Percentiles rank a stretch among this genome's conserved stretches.
These are phyloP conservation scores for Pleurotus pulmonarius DNA, from an alignment of 768 basidiomycete genomes.

Conservation along the genomic window DNA sequence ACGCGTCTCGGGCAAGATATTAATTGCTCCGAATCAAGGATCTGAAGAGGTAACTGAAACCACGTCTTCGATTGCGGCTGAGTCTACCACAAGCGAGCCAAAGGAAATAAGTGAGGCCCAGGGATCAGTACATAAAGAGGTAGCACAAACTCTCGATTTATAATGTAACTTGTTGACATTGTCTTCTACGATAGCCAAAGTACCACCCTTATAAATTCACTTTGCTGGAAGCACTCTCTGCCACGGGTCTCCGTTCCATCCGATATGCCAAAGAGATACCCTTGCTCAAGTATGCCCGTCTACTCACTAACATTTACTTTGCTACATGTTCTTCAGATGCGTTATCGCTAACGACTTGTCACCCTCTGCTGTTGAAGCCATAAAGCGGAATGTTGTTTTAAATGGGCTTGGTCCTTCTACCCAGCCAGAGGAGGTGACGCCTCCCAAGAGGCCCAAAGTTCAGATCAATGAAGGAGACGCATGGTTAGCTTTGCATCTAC, in stretches of 20 bases:
- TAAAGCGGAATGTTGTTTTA: slow-evolving; percentile 78
- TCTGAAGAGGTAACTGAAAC: background rate
- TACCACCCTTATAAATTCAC: slow-evolving; percentile 66
- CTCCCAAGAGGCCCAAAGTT: slow-evolving; percentile 46
- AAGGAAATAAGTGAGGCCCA: background rate
- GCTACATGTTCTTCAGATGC: slow-evolving; percentile 46
- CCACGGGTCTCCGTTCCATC: slow-evolving; percentile 92
- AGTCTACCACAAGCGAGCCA: background rate
- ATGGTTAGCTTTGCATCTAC: slow-evolving; percentile 48
- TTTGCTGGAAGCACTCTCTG: slow-evolving; percentile 90
- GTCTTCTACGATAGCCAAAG: slow-evolving; percentile 21
- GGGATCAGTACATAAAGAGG: slow-evolving; percentile 4
- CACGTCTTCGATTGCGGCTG: background rate
- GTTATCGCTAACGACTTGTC: slow-evolving; percentile 95
- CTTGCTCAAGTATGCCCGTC: slow-evolving; percentile 63
- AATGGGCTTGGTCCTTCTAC: slow-evolving; percentile 60
- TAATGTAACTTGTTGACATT: background rate
- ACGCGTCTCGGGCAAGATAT: background rate
- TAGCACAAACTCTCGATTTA: background rate
- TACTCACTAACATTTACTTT: background rate
- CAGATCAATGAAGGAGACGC: slow-evolving; percentile 92
- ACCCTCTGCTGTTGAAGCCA: slow-evolving; percentile 75
- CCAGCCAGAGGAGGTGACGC: slow-evolving; percentile 15
- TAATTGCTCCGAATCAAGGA: slow-evolving; percentile 1
- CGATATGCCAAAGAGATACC: slow-evolving; percentile 98